A percentile compares a stretch with the other conserved stretches of the same genome.
These are phyloP conservation scores for Aspergillus spinulosporus DNA, from an alignment of 2,329 filamentous ascomycete species.

Conservation along the genomic window DNA sequence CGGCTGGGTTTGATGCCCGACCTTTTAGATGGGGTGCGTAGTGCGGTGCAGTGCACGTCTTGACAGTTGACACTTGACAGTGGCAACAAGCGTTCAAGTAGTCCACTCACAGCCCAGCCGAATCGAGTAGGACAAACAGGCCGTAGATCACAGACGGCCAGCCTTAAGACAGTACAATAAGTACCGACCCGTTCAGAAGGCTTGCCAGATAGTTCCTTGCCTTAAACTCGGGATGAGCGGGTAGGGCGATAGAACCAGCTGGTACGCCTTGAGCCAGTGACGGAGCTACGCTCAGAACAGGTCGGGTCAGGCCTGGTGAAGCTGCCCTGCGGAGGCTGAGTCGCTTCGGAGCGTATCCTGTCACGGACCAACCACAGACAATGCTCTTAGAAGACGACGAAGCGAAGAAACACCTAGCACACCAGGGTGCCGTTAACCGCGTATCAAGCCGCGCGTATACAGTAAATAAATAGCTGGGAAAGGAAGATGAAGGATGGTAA, in stretches of 20 bases:
- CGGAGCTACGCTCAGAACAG: constrained; percentile 1
- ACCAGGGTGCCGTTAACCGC: neutral
- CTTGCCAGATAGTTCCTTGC: neutral
- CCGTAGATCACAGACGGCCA: constrained; percentile 5
- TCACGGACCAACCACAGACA: constrained; percentile 8
- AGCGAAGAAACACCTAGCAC: neutral
- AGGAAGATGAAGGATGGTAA: neutral
- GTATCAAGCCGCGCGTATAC: neutral
- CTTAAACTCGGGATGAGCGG: constrained; percentile 7
- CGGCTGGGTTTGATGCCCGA: constrained; percentile 14
- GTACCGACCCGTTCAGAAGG: neutral
- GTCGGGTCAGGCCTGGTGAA: neutral
- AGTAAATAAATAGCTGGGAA: neutral
- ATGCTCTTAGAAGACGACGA: neutral
- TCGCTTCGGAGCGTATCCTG: constrained; percentile 13
- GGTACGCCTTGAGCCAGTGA: constrained; percentile 5
- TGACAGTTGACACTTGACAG: constrained; percentile 8
- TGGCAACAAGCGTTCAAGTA: constrained; percentile 12
- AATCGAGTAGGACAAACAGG: constrained; percentile 14
- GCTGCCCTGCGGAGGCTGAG: constrained; percentile 13
- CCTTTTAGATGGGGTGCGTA: constrained; percentile 1
- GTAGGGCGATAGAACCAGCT: constrained; percentile 8
- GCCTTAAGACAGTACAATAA: constrained; percentile 6
- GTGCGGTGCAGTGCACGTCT: neutral
- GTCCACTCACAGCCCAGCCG: constrained; percentile 10